A percentile compares a stretch with the other conserved stretches of the same genome.
These are phyloP conservation scores for Ophiostoma quercus DNA, from an alignment of 2,329 filamentous ascomycete genomes.

Conservation along the genomic window DNA sequence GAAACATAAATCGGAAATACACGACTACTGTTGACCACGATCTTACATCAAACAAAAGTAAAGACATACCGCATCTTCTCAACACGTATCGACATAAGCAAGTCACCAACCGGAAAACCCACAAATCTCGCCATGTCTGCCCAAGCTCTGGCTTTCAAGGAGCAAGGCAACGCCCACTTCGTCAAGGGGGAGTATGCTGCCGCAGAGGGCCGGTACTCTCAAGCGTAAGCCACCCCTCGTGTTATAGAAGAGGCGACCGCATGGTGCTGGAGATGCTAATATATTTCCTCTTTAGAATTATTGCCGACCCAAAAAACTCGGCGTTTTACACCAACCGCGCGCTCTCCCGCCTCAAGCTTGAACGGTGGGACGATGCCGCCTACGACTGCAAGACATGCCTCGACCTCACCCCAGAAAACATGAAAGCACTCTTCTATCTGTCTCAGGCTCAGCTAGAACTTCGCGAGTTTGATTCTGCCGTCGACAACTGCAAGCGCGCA, in stretches of 20 bases:
- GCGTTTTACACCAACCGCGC: conserved; percentile 86
- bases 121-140: conserved; percentile 27
- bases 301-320: conserved; percentile 70
- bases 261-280: background rate
- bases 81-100: too few relatives aligned
- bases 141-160: conserved; percentile 44
- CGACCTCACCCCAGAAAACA: conserved; percentile 56
- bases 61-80: background rate
- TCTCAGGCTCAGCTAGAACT: conserved; percentile 77
- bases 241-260: background rate
- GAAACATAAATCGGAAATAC: background rate
- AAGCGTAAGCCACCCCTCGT: conserved; percentile 51
- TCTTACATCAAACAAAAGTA: background rate
- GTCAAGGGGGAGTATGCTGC: conserved; percentile 57
- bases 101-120: background rate
- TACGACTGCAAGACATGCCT: conserved; percentile 73
- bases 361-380: conserved; percentile 67
- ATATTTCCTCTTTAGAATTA: conserved; percentile 54
- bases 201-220: conserved; percentile 66
- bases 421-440: conserved; percentile 82
- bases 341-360: conserved; percentile 70
- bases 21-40: background rate
- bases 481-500: conserved; percentile 63
- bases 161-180: conserved; percentile 61
- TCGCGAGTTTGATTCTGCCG: conserved; percentile 65